Base-by-base conservation (phyloP, 129 eudicot species). In the Calendula officinalis region DNA sequence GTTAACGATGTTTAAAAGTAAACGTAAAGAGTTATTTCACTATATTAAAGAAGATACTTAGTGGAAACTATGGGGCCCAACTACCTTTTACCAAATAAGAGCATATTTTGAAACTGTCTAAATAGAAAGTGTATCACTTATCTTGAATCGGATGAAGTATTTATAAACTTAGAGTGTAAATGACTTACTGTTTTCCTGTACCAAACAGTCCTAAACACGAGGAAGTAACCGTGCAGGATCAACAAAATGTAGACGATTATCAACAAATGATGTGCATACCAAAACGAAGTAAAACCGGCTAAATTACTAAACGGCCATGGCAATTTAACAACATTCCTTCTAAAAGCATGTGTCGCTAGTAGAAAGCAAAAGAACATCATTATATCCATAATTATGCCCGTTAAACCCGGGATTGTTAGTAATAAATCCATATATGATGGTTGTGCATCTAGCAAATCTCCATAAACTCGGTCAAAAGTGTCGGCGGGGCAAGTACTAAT, bases 201-300 rank as follows among this genome's bases (percentile, higher is more conserved):
- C 95, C 91, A 90, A 11, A 70, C 61, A 3, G 63, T 67, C 49
- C 84, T 75, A 65, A 88, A 77, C 69, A 88, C 69, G 6, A 94
- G 51, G 86, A 79, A 86, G 80, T 80, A 83, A 15, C 99, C 99
- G 49, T 94, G 99, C 17, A 94, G 22, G 76, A 86, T 64, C 75
- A 94, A 60, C 73, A 89, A 83, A 65, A 81, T 10, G 63, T 88
- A 94, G 16, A 81, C 97, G 14, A 94, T 37, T 8, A 77, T 79
- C 62, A 94, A 88, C 60, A 94, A 70, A 82, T 94, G 99, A 78
- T 94, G 99, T 3, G 99, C 82, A 68, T 94, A 94, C 99, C 99
- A 94, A 60, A 94, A 94, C 14, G 99, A 71, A 54, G 91, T 94
- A 56, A 94, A 94, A n/a, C 99, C 99, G 7, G 95, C 95, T 67